These are phyloP conservation scores for Eragrostis curvula DNA, from an alignment of 176 grass and related monocot species.

Conservation along the genomic window DNA sequence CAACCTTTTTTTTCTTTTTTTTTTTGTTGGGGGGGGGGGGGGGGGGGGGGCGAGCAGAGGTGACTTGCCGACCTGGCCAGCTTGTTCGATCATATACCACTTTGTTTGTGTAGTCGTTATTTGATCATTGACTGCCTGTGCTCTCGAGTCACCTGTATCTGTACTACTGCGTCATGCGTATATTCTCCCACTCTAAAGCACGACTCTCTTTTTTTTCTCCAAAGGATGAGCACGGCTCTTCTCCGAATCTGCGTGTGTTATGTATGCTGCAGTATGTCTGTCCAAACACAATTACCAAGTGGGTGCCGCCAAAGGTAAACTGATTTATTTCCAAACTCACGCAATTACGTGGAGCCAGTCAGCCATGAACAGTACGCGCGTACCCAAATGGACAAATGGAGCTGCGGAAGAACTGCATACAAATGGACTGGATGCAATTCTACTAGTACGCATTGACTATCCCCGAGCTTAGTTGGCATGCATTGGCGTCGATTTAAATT, in stretches of 20 bases:
- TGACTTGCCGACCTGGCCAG: too few relatives aligned
- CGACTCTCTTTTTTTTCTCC: too few relatives aligned
- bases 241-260: background rate
- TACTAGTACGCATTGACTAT: background rate
- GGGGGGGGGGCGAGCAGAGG: too few relatives aligned
- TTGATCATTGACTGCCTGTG: background rate
- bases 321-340: background rate
- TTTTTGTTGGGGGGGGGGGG: too few relatives aligned
- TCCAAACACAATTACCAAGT: background rate
- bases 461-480: background rate
- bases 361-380: background rate
- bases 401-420: background rate
- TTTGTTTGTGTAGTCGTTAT: background rate
- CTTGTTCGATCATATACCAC: background rate
- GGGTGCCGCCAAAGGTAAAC: background rate
- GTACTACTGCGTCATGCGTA: background rate
- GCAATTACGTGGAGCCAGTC: too few relatives aligned
- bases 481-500: background rate
- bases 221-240: too few relatives aligned
- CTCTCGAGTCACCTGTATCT: background rate
- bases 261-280: background rate
- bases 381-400: background rate
- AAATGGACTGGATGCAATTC: background rate
- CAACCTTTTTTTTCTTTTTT: too few relatives aligned
- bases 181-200: background rate